Base-by-base conservation (phyloP, 2,329 filamentous ascomycete species). In the Penicillium sp. region DNA sequence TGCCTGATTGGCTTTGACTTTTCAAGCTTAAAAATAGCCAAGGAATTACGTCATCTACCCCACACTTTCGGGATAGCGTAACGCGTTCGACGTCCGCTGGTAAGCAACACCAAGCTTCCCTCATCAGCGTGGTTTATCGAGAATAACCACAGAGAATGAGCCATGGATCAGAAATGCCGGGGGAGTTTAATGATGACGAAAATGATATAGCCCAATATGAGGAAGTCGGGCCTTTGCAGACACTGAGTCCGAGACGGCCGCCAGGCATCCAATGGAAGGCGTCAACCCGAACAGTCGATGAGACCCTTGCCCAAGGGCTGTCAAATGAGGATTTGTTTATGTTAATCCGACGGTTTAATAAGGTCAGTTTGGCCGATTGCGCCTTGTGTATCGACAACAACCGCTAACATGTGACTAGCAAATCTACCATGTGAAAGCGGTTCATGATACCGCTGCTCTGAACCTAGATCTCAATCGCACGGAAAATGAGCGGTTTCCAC, bases 401-500 rank as follows among this genome's bases (percentile, higher is more conserved):
- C 25, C 16, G n/a, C 47, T 57, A 44, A 61, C 49, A 64, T 72
- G 58, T 70, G 52, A 29, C n/a, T 42, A 79, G 80, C 80, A 83
- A 80, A 80, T 83, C 67, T 82, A 82, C 64, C 79, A 83, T 70
- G 86, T 93, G 59, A 89, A 87, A 64, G 81, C 86, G 25, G 80
- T 84, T 16, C 69, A 76, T 1, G 67, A 76, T 38, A 66, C 79
- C 3, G 76, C 80, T 1, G 78, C 86, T 2, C 86, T 84, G 3
- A 81, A 83, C 18, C 72, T 95, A 34, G 89, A 95, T 65, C 77
- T 95, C 50, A 89, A 90, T 59, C 86, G 89, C 46, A 84, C 87
- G 4, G 86, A 90, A 18, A 83, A 91, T 46, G 88, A 93, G 55
- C 85, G 89, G 45, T 93, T 93, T 65, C 88, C 86, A 0, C 88